These are phyloP conservation scores for Beauveria sp. DNA, from an alignment of 2,329 filamentous ascomycete species.

Conservation along the genomic window DNA sequence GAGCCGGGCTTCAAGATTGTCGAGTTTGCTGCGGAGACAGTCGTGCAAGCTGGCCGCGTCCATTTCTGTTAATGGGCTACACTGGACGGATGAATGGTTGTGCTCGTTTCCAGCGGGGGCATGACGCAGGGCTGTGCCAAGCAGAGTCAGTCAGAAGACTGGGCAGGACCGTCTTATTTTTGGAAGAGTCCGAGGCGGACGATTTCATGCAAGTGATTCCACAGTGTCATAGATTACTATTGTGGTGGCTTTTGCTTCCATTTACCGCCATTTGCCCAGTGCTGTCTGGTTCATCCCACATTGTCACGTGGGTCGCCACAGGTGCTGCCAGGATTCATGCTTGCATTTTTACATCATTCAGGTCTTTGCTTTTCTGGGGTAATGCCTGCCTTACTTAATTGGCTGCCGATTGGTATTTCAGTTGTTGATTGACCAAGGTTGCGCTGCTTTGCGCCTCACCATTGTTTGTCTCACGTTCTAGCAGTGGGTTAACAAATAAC, in stretches of 20 bases:
- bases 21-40: constrained; percentile 46
- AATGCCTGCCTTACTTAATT: neutral
- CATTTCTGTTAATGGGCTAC: constrained; percentile 21
- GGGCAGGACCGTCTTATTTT: neutral
- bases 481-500: too few relatives aligned
- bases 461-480: neutral
- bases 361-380: neutral
- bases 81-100: constrained; percentile 5
- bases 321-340: neutral
- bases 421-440: neutral
- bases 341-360: neutral
- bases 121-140: constrained; percentile 26
- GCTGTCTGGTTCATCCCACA: neutral
- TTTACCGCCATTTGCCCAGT: constrained; percentile 4
- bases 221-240: neutral
- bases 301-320: constrained; percentile 10
- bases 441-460: neutral
- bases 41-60: constrained; percentile 37
- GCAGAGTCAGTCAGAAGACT: constrained; percentile 1
- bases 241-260: constrained; percentile 1
- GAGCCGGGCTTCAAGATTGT: constrained; percentile 50
- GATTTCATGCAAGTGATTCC: constrained; percentile 1
- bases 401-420: neutral
- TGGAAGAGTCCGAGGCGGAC: neutral
- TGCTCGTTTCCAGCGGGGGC: constrained; percentile 24